Base-by-base conservation (phyloP, 345 rosid species). In the Hibiscus trionum region DNA sequence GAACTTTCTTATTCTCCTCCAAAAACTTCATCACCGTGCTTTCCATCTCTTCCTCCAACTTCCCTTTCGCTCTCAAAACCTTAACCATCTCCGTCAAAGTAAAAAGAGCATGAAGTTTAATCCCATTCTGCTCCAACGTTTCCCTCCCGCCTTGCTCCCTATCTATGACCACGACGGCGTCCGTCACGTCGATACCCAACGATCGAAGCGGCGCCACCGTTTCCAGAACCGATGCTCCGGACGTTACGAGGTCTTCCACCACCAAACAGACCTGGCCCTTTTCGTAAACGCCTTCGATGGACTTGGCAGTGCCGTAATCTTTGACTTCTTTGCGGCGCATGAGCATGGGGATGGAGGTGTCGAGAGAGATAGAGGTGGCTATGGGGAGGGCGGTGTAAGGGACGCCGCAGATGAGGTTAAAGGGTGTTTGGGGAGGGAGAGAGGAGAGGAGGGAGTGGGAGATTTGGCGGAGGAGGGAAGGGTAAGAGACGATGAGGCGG, bases 301-400 rank as follows among this genome's bases (percentile, higher is more conserved):
- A 91, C 70, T 92, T 90, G 10, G 93, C 80, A 5, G 97, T 95
- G 2, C 97, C 97, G 61, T 95, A 89, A 71, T 90, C 97, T 72
- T 95, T 95, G 59, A 90, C 78, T 74, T 92, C 98, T 76, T 92
- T 95, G 68, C 98, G 96, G 61, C 99, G 96, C 93, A 89, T 89
- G 69, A 95, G 83, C 98, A 90, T 89, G 4, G 98, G 96, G 77
- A 90, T 77, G 78, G 69, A 52, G 46, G 84, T 82, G 82, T 85
- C 67, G 56, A 83, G 59, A 69, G 99, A 95, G 77, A 95, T 87
- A 73, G 85, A 83, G 70, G 93, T 88, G 74, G 99, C 99, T 39
- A 95, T 90, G 6, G 97, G 97, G n/a, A 88, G 86, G 15, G 97
- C 98, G 12, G 98, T 91, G 88, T 94, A 91, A 3, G 98, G 97